Evolutionary conservation across 2,329 filamentous ascomycete genomes (phyloP), one percentile per base, ranked within the genome.

Genomic region (Fusarium staphyleae): DNA sequence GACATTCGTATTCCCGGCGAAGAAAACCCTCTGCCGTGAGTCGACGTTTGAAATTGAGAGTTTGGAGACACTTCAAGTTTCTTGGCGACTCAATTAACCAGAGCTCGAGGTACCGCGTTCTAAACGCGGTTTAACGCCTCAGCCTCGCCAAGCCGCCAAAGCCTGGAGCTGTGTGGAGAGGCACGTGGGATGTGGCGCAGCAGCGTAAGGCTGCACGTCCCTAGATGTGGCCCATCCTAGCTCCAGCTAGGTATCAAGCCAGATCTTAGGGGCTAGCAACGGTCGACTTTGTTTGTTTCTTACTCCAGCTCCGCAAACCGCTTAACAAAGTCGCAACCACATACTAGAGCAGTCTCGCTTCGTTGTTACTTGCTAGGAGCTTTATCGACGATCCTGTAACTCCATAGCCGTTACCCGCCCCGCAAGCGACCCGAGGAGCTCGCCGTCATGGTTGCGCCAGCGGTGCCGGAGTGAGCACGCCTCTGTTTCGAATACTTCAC

Each of bases 381-480:
- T 53, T 39, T 29, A 36, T 30, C 35, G 28, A 43, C 41, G 41
- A 42, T 35, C 39, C 14, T 40, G 29, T 49, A 24, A 32, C 19
- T 26, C 19, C 28, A 33, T 41, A 52, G 13, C 26, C 32, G 13
- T 36, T 32, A 14, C n/a, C 43, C 12, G 34, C 44, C 34, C 33
- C 41, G 13, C 28, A 40, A 54, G 51, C 52, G 47, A 58, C 47
- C 49, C 52, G 33, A 48, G 46, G 40, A 57, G 54, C 54, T 62
- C 63, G 62, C 65, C 78, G 77, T 76, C 69, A 90, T 90, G 87
- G 83, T 89, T 73, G 83, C 85, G 77, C 88, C 88, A 73, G 87
- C 87, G 71, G 86, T 91, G 62, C 88, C 88, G 66, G 88, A 91
- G 88, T 91, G 79, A 69, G 86, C 66, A 45, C 54, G 46, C 37